A percentile compares a stretch with the other conserved stretches of the same genome.
These are phyloP conservation scores for Cicer judaicum DNA, from an alignment of 306 rosid species.

Conservation along the genomic window DNA sequence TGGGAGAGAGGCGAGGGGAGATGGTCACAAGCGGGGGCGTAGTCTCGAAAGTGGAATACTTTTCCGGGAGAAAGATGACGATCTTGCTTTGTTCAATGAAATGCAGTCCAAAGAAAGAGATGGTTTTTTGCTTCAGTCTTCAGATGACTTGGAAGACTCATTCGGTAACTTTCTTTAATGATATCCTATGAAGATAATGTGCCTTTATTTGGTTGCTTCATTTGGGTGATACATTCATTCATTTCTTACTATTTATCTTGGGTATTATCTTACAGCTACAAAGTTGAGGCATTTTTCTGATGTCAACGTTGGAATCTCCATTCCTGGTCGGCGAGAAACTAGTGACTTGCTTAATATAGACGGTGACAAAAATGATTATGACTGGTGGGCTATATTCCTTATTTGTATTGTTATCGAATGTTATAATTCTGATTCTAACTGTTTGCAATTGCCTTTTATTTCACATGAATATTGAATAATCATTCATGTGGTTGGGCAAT, in stretches of 20 bases:
- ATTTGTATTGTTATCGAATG: neutral
- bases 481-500: conserved; percentile 8
- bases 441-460: conserved; percentile 14
- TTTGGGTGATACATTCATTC: conserved; percentile 40
- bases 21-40: conserved; percentile 71
- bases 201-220: neutral
- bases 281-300: conserved; percentile 72
- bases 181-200: conserved; percentile 32
- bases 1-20: conserved; percentile 61
- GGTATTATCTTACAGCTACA: conserved; percentile 60
- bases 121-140: conserved; percentile 69
- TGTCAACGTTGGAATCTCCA: conserved; percentile 65
- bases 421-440: conserved; percentile 10
- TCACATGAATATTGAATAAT: neutral
- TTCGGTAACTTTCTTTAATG: conserved; percentile 59
- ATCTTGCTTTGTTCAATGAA: conserved; percentile 80
- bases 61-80: conserved; percentile 72
- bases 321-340: conserved; percentile 73
- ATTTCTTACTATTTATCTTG: conserved; percentile 34
- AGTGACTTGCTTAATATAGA: conserved; percentile 73
- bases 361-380: conserved; percentile 81
- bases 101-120: conserved; percentile 78
- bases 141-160: conserved; percentile 78
- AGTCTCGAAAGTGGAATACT: conserved; percentile 73
- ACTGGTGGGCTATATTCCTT: conserved; percentile 62